Conservation (phyloP, 2,329 filamentous ascomycete species). For the Botrytis elliptica region DNA sequence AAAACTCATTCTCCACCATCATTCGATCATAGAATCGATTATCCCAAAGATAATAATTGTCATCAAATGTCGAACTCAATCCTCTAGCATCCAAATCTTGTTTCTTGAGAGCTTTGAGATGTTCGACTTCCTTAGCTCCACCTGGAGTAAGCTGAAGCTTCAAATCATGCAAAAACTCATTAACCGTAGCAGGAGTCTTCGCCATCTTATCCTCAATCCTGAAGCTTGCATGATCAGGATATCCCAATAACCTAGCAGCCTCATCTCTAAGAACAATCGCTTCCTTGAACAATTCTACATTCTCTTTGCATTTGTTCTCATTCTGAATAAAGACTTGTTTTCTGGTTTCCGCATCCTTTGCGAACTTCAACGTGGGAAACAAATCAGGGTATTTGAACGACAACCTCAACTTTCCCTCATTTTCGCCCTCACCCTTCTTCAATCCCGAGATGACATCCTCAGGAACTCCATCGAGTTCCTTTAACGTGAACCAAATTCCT, state of each 20-base stretch:
- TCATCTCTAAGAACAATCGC: slow-evolving; percentile 74
- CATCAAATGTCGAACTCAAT: slow-evolving; percentile 54
- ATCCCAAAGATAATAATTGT: slow-evolving; percentile 80
- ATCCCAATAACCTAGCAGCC: slow-evolving; percentile 72
- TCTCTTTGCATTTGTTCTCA: slow-evolving; percentile 71
- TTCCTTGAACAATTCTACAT: slow-evolving; percentile 72
- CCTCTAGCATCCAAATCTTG: slow-evolving; percentile 61
- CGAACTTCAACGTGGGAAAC: slow-evolving; percentile 76
- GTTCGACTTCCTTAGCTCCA: slow-evolving; percentile 66
- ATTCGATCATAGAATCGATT: slow-evolving; percentile 76
- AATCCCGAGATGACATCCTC: slow-evolving; percentile 64
- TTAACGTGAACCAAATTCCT: slow-evolving; percentile 73
- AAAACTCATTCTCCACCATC: slow-evolving; percentile 78
- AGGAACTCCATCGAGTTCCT: slow-evolving; percentile 74
- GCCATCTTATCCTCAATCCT: slow-evolving; percentile 84
- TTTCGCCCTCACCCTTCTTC: slow-evolving; percentile 69
- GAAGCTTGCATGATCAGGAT: slow-evolving; percentile 73
- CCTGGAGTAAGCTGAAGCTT: slow-evolving; percentile 65
- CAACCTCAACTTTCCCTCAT: slow-evolving; percentile 71
- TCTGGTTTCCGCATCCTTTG: slow-evolving; percentile 66
- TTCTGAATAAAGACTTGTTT: slow-evolving; percentile 70
- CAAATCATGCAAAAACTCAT: slow-evolving; percentile 70
- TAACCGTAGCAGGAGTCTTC: slow-evolving; percentile 69
- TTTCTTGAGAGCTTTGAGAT: slow-evolving; percentile 73
- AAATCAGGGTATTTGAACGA: slow-evolving; percentile 84